Conservation (phyloP, 805 yeast genomes). For the Candida orba region DNA sequence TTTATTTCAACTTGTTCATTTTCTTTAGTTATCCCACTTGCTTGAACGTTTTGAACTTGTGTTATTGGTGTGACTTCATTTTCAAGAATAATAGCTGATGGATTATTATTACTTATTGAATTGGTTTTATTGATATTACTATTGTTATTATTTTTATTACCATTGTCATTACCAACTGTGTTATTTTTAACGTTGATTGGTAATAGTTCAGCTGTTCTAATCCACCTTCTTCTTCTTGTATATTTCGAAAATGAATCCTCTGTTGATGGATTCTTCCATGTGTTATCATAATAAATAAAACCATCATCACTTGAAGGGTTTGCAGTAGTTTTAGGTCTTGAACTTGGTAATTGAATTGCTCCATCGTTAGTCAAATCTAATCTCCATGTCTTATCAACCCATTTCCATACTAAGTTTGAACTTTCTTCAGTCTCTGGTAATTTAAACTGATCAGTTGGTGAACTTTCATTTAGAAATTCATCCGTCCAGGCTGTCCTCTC, state of each 20-base stretch:
- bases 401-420: constrained; percentile 78
- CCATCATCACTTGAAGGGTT: constrained; percentile 80
- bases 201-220: constrained; percentile 85
- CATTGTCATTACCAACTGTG: constrained; percentile 6
- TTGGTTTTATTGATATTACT: constrained; percentile 5
- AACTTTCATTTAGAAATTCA: constrained; percentile 82
- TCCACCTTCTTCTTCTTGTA: constrained; percentile 93
- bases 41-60: constrained; percentile 19
- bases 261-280: constrained; percentile 87
- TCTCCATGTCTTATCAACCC: constrained; percentile 93
- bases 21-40: constrained; percentile 12
- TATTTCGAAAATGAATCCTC: constrained; percentile 86
- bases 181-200: constrained; percentile 20
- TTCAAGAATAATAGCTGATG: constrained; percentile 5
- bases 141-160: background rate
- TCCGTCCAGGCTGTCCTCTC: constrained; percentile 98
- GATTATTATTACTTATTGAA: too few species aligned
- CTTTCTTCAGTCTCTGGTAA: constrained; percentile 68
- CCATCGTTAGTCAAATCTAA: constrained; percentile 87
- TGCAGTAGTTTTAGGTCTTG: constrained; percentile 47
- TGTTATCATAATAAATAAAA: constrained; percentile 80
- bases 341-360: constrained; percentile 60
- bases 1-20: constrained; percentile 1
- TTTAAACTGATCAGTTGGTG: constrained; percentile 68
- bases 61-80: constrained; percentile 12